Evolutionary conservation across 768 basidiomycete genomes (phyloP), one percentile per base, ranked within the genome.

Genomic region (Podaxis rugospora): DNA sequence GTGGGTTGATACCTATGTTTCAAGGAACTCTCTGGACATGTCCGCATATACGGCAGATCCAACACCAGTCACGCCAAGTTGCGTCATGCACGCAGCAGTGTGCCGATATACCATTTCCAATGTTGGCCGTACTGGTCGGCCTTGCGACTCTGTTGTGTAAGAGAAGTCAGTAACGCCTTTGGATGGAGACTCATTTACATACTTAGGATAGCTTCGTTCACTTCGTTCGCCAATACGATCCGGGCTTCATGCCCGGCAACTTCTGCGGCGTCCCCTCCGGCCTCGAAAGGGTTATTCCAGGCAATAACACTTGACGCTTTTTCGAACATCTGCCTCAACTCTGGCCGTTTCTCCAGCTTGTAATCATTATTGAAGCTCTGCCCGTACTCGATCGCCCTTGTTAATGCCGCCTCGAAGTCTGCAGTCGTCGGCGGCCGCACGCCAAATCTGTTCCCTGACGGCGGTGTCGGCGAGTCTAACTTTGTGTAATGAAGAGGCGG

Each of bases 151-250:
- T 95, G 62, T 10, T 40, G 11, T 59, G 44, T 7, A 28, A 42
- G 13, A 42, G 2, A 25, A n/a, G 40, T 66, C 11, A 67, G 61
- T 39, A 51, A 52, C 27, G 60, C 28, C 16, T 2, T 21, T 56
- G 23, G 28, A 23, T 55, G 21, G 5, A 57, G 14, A 46, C 53
- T 39, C 40, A 37, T 51, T 47, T 49, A 74, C 86, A 65, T 66
- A 93, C 93, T 89, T 56, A 95, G 76, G 60, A 95, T 92, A 42
- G 87, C 90, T 70, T 86, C 81, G 66, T 95, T 94, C 40, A 94
- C 71, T 73, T 92, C 90, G 61, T 83, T 86, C 28, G 89, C 88
- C 58, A 94, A 78, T 37, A 78, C 71, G 56, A 83, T 77, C 62
- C 90, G 78, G 32, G 89, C 85, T 46, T 81, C 83, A 62, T 86